These are phyloP conservation scores for Rubus parviflorus DNA, from an alignment of 306 rosid species.

Conservation along the genomic window DNA sequence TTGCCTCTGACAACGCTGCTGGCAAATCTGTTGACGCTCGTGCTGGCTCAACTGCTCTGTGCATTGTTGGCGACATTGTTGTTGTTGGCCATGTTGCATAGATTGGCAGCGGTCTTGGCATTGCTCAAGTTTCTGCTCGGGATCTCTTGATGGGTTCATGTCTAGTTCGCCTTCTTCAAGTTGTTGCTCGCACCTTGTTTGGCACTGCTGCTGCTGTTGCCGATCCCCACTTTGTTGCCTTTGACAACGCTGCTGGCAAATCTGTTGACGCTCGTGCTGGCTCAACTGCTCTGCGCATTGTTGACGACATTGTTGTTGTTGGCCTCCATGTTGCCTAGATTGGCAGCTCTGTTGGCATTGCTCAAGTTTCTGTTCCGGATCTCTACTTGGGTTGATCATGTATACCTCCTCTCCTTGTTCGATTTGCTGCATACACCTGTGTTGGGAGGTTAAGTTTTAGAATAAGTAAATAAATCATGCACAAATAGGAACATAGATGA, in stretches of 20 bases:
- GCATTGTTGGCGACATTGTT: background rate
- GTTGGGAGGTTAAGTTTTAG: background rate
- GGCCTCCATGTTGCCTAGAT: background rate
- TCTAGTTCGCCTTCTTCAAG: background rate
- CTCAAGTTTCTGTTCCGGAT: background rate
- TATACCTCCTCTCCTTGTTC: too few species aligned
- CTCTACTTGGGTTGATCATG: background rate
- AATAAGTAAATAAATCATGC: background rate
- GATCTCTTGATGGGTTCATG: too few species aligned
- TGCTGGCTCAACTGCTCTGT: too few species aligned
- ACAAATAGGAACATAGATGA: background rate
- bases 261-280: too few species aligned
- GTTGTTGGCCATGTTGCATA: background rate
- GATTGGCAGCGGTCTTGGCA: slow-evolving; percentile 8
- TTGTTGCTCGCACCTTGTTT: background rate
- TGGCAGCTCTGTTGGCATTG: background rate
- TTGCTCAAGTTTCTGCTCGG: background rate
- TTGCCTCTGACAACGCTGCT: background rate
- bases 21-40: too few species aligned
- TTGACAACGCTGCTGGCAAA: too few species aligned
- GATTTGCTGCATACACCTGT: background rate
- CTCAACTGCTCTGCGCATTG: too few species aligned
- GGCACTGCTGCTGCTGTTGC: background rate
- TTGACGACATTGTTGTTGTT: too few species aligned
- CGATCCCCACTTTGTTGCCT: background rate